Percentiles rank a stretch among this genome's conserved stretches.
Evolutionary conservation across 768 basidiomycete genomes (phyloP).

Genomic region (Phlebiopsis gigantea): DNA sequence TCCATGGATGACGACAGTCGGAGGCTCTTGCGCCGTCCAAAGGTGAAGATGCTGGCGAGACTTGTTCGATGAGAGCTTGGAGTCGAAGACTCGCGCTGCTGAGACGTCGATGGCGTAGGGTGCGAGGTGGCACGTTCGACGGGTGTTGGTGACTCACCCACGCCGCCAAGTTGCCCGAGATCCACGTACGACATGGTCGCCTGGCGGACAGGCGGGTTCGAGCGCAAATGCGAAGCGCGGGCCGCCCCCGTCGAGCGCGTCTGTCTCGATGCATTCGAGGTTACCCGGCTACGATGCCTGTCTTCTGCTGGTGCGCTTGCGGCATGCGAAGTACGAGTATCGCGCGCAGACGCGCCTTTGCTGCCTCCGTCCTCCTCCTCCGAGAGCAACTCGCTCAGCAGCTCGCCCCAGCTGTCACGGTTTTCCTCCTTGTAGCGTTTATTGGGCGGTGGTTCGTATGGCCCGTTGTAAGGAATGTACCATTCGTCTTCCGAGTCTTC

Average conservation of each 20-base stretch:
- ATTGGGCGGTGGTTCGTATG: conserved; percentile 41
- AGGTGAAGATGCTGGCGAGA: conserved; percentile 46
- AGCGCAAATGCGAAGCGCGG: conserved; percentile 21
- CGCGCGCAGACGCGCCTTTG: conserved; percentile 3
- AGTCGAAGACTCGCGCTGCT: background rate
- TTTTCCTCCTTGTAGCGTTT: conserved; percentile 14
- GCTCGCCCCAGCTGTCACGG: conserved; percentile 28
- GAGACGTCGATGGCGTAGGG: conserved; percentile 14
- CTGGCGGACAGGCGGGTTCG: conserved; percentile 13
- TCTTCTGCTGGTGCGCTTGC: conserved; percentile 7
- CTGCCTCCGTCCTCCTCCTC: conserved; percentile 12
- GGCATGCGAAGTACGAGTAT: conserved; percentile 8
- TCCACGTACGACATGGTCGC: conserved; percentile 38
- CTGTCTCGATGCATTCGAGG: conserved; percentile 39
- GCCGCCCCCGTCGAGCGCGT: conserved; percentile 30
- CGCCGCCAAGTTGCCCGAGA: conserved; percentile 47
- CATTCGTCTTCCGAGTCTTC: conserved; percentile 38
- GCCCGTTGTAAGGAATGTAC: conserved; percentile 64
- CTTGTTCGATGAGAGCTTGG: conserved; percentile 40
- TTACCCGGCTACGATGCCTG: conserved; percentile 25
- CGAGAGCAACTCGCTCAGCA: conserved; percentile 24
- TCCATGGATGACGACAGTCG: conserved; percentile 19
- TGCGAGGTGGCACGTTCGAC: conserved; percentile 24
- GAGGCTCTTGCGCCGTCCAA: conserved; percentile 29
- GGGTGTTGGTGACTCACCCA: conserved; percentile 57